A percentile compares a stretch with the other conserved stretches of the same genome.
Conservation (phyloP, 306 rosid genomes). For the Arachis hypogaea region DNA sequence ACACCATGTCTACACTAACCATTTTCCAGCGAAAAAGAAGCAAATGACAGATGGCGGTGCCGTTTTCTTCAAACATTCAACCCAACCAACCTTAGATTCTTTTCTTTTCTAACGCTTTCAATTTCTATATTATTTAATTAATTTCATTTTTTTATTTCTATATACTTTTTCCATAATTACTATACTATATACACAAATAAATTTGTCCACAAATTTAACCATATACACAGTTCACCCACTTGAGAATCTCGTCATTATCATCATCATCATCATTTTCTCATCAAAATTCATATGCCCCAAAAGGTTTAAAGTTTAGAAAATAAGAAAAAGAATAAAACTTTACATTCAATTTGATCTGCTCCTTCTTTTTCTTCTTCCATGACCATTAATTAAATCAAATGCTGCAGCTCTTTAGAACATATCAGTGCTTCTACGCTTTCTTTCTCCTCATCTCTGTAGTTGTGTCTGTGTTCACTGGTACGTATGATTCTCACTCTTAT, state of each 20-base stretch:
- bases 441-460: conserved; percentile 37
- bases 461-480: conserved; percentile 41
- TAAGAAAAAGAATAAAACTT: conserved; percentile 14
- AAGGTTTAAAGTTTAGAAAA: conserved; percentile 29
- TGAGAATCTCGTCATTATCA: conserved; percentile 35
- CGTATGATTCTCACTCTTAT: conserved; percentile 36
- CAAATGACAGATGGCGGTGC: conserved; percentile 40
- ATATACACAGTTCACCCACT: conserved; percentile 32
- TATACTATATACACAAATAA: neutral
- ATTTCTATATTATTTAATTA: neutral
- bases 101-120: conserved; percentile 31
- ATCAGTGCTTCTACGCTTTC: conserved; percentile 37
- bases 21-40: conserved; percentile 19
- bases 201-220: conserved; percentile 28
- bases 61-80: conserved; percentile 33
- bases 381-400: conserved; percentile 37
- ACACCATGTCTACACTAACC: too few relatives aligned
- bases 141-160: neutral
- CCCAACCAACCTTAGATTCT: neutral
- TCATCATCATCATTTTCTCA: too few relatives aligned
- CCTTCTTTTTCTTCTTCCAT: neutral
- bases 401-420: conserved; percentile 54
- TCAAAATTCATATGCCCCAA: conserved; percentile 24
- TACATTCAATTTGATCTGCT: conserved; percentile 37
- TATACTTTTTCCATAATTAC: neutral